Base-by-base conservation (phyloP, 371 early-diverging fungal genomes). In the Rhizopus stolonifer region DNA sequence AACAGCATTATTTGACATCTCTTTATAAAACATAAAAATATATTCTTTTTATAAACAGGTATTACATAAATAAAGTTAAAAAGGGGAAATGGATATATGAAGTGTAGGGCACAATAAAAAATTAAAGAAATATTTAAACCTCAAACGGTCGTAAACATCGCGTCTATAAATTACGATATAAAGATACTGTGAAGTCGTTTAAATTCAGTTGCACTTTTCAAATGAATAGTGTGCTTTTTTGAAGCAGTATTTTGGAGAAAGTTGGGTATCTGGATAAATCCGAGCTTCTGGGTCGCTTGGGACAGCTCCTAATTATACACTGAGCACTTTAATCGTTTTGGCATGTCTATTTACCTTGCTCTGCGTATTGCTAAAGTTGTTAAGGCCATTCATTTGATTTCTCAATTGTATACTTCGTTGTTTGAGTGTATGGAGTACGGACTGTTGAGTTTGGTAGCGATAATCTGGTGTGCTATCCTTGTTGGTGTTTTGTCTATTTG, bases 381-480 rank as follows among this genome's bases (percentile, higher is more conserved):
- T 40, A 38, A 61, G 52, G 46, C 65, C 49, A 47, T 62, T 60
- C 14, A 76, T 59, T 32, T 79, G 65, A 25, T 66, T 60, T 52
- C 77, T 72, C 51, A 86, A 71, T 52, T 84, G 77, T n/a, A 73
- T 56, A 50, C 84, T 82, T 39, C 87, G 79, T 46, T 82, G 72
- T 34, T 83, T 80, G 26, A 86, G 72, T 36, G 85, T 86, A 43
- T 78, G 66, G 21, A 86, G 52, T 6, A 85, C 80, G 9, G 88
- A 80, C 61, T 88, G 89, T 53, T 88, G 89, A 57, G 79, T 70
- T 54, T 87, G 86, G 67, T 85, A 85, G 52, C 85, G 86, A 60
- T 81, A 88, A 46, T 81, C 77, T n/a, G 89, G 87, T 29, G 70
- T 65, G 14, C 84, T 80, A 48, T 74, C n/a, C n/a, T n/a, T n/a